Percentiles rank a stretch among this genome's conserved stretches.
Evolutionary conservation across 2,329 filamentous ascomycete genomes (phyloP).

Genomic region (Fusarium staphyleae): DNA sequence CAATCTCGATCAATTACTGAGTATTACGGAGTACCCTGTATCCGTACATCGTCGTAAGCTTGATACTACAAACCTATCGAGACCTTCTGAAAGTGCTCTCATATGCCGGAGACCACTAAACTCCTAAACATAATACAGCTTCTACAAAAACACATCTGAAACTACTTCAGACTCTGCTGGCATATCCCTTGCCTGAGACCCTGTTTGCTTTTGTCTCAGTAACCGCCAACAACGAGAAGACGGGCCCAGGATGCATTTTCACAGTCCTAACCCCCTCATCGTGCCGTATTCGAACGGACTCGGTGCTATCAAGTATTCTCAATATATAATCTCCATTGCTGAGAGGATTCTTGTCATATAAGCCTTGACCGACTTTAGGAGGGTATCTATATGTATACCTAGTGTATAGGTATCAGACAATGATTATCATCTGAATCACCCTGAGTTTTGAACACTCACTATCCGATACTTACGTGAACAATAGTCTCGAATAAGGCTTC

Average conservation of each 20-base stretch:
- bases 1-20: constrained; percentile 2
- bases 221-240: constrained; percentile 4
- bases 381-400: too few relatives aligned
- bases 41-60: neutral
- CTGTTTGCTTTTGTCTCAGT: constrained; percentile 12
- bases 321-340: constrained; percentile 8
- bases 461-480: too few relatives aligned
- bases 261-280: constrained; percentile 10
- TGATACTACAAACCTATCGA: neutral
- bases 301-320: neutral
- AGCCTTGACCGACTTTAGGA: too few relatives aligned
- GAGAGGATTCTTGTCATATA: neutral
- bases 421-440: neutral
- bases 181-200: constrained; percentile 22
- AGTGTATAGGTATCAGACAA: too few relatives aligned
- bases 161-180: constrained; percentile 12
- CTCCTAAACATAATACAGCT: neutral
- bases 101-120: neutral
- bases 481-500: too few relatives aligned
- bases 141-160: constrained; percentile 17
- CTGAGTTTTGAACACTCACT: neutral
- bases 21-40: too few relatives aligned
- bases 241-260: constrained; percentile 10
- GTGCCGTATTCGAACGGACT: constrained; percentile 28
- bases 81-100: neutral